These are phyloP conservation scores for carrot (Daucus carota) DNA, from an alignment of 129 eudicot genomes.

Conservation along the genomic window DNA sequence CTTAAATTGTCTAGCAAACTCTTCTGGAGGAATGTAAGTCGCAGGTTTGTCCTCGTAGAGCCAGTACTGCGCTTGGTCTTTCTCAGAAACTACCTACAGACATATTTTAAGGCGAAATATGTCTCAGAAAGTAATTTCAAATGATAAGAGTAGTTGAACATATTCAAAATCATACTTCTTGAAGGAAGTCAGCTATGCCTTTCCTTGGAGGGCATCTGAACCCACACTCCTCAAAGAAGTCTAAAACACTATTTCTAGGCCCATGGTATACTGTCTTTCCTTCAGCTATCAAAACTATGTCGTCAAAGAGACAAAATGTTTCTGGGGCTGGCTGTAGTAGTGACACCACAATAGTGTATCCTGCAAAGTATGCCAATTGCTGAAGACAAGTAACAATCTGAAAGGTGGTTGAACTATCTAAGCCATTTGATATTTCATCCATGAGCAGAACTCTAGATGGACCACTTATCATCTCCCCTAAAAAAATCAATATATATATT, in stretches of 20 bases:
- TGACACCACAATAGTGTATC: constrained; percentile 1
- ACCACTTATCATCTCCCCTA: constrained; percentile 21
- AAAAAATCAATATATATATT: neutral
- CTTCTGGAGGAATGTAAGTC: constrained; percentile 2
- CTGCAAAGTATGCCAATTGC: constrained; percentile 11
- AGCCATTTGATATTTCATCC: constrained; percentile 19
- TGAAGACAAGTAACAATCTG: constrained; percentile 13
- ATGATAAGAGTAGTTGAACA: neutral
- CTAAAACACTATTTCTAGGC: neutral
- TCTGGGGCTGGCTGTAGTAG: constrained; percentile 19
- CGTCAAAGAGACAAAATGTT: constrained; percentile 18
- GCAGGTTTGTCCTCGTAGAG: neutral
- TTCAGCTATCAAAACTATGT: constrained; percentile 14
- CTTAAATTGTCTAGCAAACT: constrained; percentile 6
- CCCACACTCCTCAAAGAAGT: constrained; percentile 15
- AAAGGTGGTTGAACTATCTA: constrained; percentile 15
- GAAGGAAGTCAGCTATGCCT: constrained; percentile 17
- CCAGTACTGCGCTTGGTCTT: constrained; percentile 18
- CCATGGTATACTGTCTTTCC: constrained; percentile 15
- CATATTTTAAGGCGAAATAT: neutral
- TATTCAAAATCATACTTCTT: constrained; percentile 5
- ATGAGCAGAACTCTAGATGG: constrained; percentile 10
- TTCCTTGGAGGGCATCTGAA: constrained; percentile 18
- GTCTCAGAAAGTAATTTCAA: neutral
- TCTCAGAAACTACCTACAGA: constrained; percentile 16